A percentile compares a stretch with the other conserved stretches of the same genome.
Evolutionary conservation across 495 filamentous ascomycete genomes (phyloP).

Genomic region (Aspergillus ostianus): DNA sequence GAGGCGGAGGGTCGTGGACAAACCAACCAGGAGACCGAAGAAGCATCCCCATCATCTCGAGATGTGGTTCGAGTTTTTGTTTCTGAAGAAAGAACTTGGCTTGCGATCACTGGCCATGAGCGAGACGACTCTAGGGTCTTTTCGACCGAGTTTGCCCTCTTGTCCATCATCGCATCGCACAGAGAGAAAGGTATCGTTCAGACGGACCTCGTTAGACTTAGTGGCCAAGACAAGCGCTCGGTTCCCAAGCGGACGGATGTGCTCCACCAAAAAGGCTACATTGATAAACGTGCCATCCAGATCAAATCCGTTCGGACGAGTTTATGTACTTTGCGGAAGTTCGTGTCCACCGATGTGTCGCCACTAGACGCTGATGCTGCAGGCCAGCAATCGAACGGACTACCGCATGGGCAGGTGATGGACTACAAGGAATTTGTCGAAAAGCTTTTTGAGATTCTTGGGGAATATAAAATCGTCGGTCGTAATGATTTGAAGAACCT

Average conservation of each 20-base stretch:
- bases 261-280: slow-evolving; percentile 75
- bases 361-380: neutral
- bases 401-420: slow-evolving; percentile 23
- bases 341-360: slow-evolving; percentile 33
- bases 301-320: slow-evolving; percentile 66
- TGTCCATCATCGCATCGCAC: slow-evolving; percentile 77
- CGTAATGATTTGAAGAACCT: slow-evolving; percentile 62
- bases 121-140: slow-evolving; percentile 68
- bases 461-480: slow-evolving; percentile 45
- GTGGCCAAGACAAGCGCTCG: slow-evolving; percentile 86
- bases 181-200: slow-evolving; percentile 73
- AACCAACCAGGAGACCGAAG: slow-evolving; percentile 8
- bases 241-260: slow-evolving; percentile 77
- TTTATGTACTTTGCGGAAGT: slow-evolving; percentile 60
- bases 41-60: slow-evolving; percentile 4
- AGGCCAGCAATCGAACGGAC: neutral
- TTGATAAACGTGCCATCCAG: slow-evolving; percentile 72
- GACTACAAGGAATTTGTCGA: slow-evolving; percentile 44
- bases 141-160: slow-evolving; percentile 64
- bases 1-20: slow-evolving; percentile 37
- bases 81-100: slow-evolving; percentile 68
- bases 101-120: slow-evolving; percentile 75
- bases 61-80: slow-evolving; percentile 50
- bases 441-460: slow-evolving; percentile 47
- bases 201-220: slow-evolving; percentile 68